Evolutionary conservation across 805 yeast species (phyloP), one percentile per base, ranked within the genome.

Genomic region (Hermanozyma aechmeae): DNA sequence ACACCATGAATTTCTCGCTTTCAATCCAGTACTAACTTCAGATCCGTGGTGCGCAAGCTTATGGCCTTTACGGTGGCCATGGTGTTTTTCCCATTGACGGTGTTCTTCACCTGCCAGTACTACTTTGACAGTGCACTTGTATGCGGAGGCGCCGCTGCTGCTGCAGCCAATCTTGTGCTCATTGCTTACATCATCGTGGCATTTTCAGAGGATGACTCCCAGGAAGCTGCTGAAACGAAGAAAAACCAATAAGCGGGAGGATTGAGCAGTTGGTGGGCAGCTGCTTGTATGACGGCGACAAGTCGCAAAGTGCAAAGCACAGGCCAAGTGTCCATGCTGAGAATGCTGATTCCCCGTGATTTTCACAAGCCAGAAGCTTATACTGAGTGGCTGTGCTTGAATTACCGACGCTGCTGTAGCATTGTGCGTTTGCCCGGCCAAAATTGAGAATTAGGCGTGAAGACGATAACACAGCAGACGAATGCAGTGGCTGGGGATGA

Each of bases 111-210:
- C 2, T 50, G 65, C 11, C 78, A 73, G 40, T 65, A 63, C 41
- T 33, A 61, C 13, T 53, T 57, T 34, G 63, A 60, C 26, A 80
- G 71, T 43, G 70, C 86, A 2, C 52, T 81, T 10, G 57, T 78
- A 9, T 76, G 85, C 28, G 93, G 93, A 24, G 92, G 92, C 3
- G 46, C 76, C n/a, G 84, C 87, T 21, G 92, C 92, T 3, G 61
- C 73, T 12, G 71, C 72, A 32, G 92, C 92, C 16, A 82, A 82
- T 46, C 55, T 76, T 5, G 92, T 82, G 13, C 58, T 82, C 39
- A 70, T 81, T 29, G 82, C 80, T 1, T 82, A 79, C 45, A 74
- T 82, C 19, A 62, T 78, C 12, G 80, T 71, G 35, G 92, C 93
- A 2, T 81, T 81, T 53, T 68, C 67, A 14, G 93, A 82, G 48